Evolutionary conservation across 176 grass and related monocot species (phyloP).

Genomic region (Tillandsia leiboldiana): DNA sequence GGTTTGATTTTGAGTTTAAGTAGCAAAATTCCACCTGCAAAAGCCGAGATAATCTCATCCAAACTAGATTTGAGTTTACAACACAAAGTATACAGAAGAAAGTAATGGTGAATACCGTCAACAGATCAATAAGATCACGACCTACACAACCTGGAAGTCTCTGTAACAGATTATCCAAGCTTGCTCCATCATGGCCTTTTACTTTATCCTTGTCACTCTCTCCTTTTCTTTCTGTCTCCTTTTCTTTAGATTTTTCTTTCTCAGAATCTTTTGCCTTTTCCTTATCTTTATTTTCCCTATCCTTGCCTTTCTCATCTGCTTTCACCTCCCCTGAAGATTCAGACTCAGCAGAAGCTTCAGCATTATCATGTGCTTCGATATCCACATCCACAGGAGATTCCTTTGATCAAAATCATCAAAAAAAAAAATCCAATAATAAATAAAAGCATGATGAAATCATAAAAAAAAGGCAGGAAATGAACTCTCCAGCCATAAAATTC

Average conservation of each 20-base stretch:
- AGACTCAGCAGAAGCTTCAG: constrained; percentile 35
- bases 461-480: background rate
- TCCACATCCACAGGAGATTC: constrained; percentile 52
- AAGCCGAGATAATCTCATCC: constrained; percentile 20
- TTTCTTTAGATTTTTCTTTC: constrained; percentile 72
- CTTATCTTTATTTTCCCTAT: constrained; percentile 63
- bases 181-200: constrained; percentile 65
- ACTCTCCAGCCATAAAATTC: constrained; percentile 27
- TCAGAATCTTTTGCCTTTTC: constrained; percentile 65
- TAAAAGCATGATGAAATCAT: background rate
- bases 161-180: constrained; percentile 76
- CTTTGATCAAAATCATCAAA: constrained; percentile 36
- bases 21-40: constrained; percentile 97
- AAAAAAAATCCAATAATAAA: constrained; percentile 18
- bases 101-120: constrained; percentile 50
- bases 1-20: constrained; percentile 90
- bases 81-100: constrained; percentile 8
- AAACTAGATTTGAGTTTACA: background rate
- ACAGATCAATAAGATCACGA: constrained; percentile 95
- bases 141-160: constrained; percentile 88
- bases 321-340: constrained; percentile 56
- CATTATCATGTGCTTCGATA: constrained; percentile 40
- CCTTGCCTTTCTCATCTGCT: constrained; percentile 47
- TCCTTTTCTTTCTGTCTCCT: constrained; percentile 73
- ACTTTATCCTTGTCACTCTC: constrained; percentile 90